Evolutionary conservation across 2,329 filamentous ascomycete genomes (phyloP), one percentile per base, ranked within the genome.

Genomic region (Endoconidiophora polonica): DNA sequence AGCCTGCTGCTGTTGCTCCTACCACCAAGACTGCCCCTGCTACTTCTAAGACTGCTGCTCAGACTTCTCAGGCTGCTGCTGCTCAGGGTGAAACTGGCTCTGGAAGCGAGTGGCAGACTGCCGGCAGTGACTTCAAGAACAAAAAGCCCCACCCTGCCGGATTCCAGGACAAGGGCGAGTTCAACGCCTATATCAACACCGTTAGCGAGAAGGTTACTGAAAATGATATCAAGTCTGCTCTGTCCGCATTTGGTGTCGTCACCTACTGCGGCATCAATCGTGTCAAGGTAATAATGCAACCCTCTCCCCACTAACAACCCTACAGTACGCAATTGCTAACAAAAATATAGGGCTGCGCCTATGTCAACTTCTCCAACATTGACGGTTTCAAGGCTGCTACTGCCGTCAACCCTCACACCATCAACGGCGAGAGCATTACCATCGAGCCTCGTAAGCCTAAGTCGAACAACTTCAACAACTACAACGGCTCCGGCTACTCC

Each of bases 131-230:
- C 65, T 82, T 82, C 58, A 91, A 91, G 72, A 81, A 86, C 62
- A 85, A 91, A 63, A 79, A 86, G 55, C 76, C 76, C 47, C 81
- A 84, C 64, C 76, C 79, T 49, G 71, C 77, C 58, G 64, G 71
- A 23, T 65, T 68, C n/a, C 62, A 68, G 44, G 83, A 88, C 60
- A 83, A 86, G 60, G 82, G 90, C 55, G 77, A 77, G 55, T 81
- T 81, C 49, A 76, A 87, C 57, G 91, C 83, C 18, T 96, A 95
- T 65, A 86, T 98, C 65, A 94, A 94, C 72, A 94, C 90, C 59
- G 90, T 96, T 46, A 90, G 81, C 46, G 87, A 94, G 33, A 88
- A 87, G 67, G 81, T 98, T 48, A 76, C 85, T 61, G 74, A 79
- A 12, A 76, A 78, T 39, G 77, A 86, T 44, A 71, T 98, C 53